Percentiles rank a stretch among this genome's conserved stretches.
Conservation (phyloP, 176 grass and related monocot species). For the Tillandsia fasciculata region DNA sequence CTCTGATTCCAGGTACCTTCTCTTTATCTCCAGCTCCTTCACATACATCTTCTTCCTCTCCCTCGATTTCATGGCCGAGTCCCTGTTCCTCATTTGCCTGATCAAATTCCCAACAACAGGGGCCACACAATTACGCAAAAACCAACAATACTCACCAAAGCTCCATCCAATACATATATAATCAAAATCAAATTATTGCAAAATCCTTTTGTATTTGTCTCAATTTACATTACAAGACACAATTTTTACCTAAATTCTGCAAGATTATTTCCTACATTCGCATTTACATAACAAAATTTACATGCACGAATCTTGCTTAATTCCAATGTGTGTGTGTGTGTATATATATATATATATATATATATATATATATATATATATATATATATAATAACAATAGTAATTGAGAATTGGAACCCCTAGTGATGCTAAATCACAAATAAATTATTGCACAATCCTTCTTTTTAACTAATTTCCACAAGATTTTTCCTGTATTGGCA, state of each 20-base stretch:
- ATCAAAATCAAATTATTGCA: too few species aligned
- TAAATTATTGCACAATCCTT: too few species aligned
- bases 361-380: too few species aligned
- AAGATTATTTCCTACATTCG: too few species aligned
- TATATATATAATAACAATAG: neutral
- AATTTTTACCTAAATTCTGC: too few species aligned
- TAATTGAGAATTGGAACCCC: neutral
- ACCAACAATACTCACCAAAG: neutral
- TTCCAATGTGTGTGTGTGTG: too few species aligned
- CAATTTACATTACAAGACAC: too few species aligned
- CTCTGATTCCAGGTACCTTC: slow-evolving; percentile 70
- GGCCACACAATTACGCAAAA: neutral
- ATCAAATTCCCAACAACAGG: slow-evolving; percentile 11
- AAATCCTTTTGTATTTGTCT: too few species aligned
- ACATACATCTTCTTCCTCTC: slow-evolving; percentile 92
- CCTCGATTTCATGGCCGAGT: slow-evolving; percentile 83
- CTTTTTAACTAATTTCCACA: neutral
- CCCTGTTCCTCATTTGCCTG: slow-evolving; percentile 91
- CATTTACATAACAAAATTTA: too few species aligned
- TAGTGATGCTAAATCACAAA: too few species aligned
- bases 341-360: too few species aligned
- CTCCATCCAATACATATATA: too few species aligned
- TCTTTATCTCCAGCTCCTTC: slow-evolving; percentile 79
- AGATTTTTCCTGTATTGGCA: neutral
- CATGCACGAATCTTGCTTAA: neutral